Conservation (phyloP, 495 filamentous ascomycete species). For the Xylaria flabelliformis region DNA sequence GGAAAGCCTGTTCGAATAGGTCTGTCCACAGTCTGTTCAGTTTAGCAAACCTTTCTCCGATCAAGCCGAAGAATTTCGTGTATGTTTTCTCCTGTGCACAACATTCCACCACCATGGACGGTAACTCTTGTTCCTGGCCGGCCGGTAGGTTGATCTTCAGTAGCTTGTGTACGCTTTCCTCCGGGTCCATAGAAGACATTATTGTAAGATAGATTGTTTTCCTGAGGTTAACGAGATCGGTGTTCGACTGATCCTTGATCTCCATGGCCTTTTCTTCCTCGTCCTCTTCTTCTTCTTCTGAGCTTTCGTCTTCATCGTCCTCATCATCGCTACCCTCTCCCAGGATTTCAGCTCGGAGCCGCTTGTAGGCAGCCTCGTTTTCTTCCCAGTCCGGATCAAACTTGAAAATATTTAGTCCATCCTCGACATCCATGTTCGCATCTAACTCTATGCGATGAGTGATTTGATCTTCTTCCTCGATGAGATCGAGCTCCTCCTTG, state of each 20-base stretch:
- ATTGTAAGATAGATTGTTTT: slow-evolving; percentile 97
- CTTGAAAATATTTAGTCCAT: slow-evolving; percentile 93
- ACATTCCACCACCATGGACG: slow-evolving; percentile 95
- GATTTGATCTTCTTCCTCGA: slow-evolving; percentile 97
- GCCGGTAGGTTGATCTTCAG: slow-evolving; percentile 88
- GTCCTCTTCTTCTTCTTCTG: slow-evolving; percentile 81
- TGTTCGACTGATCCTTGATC: slow-evolving; percentile 97
- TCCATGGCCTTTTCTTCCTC: slow-evolving; percentile 75
- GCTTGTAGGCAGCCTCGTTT: slow-evolving; percentile 88
- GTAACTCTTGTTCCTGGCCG: slow-evolving; percentile 89
- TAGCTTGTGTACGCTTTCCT: slow-evolving; percentile 94
- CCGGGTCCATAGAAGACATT: slow-evolving; percentile 91
- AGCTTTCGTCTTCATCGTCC: slow-evolving; percentile 72
- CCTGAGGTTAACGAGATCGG: slow-evolving; percentile 90
- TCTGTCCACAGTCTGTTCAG: slow-evolving; percentile 94
- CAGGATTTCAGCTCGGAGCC: slow-evolving; percentile 89
- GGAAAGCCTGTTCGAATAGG: slow-evolving; percentile 85
- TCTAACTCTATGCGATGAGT: slow-evolving; percentile 82
- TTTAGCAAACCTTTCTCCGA: slow-evolving; percentile 93
- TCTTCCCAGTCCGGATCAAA: slow-evolving; percentile 88
- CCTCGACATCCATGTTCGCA: slow-evolving; percentile 81
- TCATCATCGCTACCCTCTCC: slow-evolving; percentile 87
- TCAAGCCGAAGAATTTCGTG: slow-evolving; percentile 93
- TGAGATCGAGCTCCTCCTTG: slow-evolving; percentile 90
- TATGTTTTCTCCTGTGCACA: slow-evolving; percentile 95